Evolutionary conservation across 2,329 filamentous ascomycete genomes (phyloP).

Genomic region (Drechslera avenae): DNA sequence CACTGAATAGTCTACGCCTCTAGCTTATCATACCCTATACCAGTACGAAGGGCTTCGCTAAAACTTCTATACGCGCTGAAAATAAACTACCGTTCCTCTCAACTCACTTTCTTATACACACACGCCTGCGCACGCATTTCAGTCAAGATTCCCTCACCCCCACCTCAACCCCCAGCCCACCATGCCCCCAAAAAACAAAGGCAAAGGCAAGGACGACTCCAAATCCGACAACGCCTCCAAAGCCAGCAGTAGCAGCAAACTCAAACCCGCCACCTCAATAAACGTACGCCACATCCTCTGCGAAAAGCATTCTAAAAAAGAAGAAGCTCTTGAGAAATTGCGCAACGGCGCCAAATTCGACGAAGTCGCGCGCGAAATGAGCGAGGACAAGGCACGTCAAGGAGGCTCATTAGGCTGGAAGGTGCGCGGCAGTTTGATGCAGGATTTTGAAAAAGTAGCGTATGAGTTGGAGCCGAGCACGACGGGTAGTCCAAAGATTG

Average conservation of each 20-base stretch:
- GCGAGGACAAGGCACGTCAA: slow-evolving; percentile 76
- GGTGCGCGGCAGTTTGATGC: slow-evolving; percentile 67
- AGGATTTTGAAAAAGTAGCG: slow-evolving; percentile 73
- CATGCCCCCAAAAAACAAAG: slow-evolving; percentile 40
- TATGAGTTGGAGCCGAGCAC: slow-evolving; percentile 71
- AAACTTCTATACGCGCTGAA: too few species aligned
- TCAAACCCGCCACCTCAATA: slow-evolving; percentile 69
- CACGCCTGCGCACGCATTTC: neutral
- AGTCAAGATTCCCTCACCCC: too few species aligned
- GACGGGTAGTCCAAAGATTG: slow-evolving; percentile 67
- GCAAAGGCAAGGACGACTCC: slow-evolving; percentile 28
- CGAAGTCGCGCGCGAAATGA: slow-evolving; percentile 72
- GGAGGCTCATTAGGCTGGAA: slow-evolving; percentile 76
- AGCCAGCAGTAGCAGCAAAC: slow-evolving; percentile 51
- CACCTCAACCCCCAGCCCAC: neutral
- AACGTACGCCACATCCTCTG: slow-evolving; percentile 77
- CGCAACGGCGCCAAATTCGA: slow-evolving; percentile 72
- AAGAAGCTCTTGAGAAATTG: slow-evolving; percentile 73
- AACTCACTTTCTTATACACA: neutral
- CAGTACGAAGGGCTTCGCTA: neutral
- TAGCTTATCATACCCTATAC: neutral
- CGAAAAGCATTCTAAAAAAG: slow-evolving; percentile 77
- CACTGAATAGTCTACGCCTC: too few species aligned
- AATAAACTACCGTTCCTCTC: neutral
- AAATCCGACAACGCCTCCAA: slow-evolving; percentile 32